Evolutionary conservation across 2,329 filamentous ascomycete genomes (phyloP).

Genomic region (Epichloe brachyelytri): DNA sequence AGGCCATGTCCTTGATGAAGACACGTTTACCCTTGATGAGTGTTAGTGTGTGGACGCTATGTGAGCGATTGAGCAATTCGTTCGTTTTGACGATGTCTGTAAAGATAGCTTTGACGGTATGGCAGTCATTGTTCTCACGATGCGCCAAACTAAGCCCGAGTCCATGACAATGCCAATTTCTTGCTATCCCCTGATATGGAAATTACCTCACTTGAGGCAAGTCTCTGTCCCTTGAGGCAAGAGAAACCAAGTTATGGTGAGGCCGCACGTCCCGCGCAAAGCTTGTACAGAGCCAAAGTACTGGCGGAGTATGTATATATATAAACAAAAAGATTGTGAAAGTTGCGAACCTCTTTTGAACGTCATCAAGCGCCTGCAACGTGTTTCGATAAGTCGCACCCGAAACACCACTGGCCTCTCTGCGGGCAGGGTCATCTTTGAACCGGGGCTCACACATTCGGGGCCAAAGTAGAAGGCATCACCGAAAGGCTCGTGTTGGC

Average conservation of each 20-base stretch:
- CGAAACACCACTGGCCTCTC: constrained; percentile 51
- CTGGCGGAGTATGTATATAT: no score
- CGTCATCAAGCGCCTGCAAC: constrained; percentile 59
- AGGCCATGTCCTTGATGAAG: constrained; percentile 96
- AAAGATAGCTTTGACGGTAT: not conserved
- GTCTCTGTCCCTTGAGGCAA: no score
- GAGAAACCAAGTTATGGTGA: no score
- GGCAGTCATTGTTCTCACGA: not conserved
- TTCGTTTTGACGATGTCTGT: no score
- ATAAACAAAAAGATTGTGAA: not conserved
- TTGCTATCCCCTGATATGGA: no score
- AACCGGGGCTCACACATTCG: constrained; percentile 73
- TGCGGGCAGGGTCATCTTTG: constrained; percentile 47
- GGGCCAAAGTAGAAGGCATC: constrained; percentile 95
- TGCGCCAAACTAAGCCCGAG: not conserved
- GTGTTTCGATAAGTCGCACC: constrained; percentile 64
- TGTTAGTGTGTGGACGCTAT: no score
- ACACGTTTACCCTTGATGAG: constrained; percentile 63
- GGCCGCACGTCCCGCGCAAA: no score
- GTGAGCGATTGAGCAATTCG: not conserved
- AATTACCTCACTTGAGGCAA: no score
- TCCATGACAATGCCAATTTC: no score
- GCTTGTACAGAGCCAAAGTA: no score
- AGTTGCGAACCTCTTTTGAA: constrained; percentile 56
- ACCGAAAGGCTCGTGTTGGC: constrained; percentile 90